Evolutionary conservation across 2,329 filamentous ascomycete species (phyloP), one percentile per base, ranked within the genome.

Genomic region (Aspergillus quadricinctus): DNA sequence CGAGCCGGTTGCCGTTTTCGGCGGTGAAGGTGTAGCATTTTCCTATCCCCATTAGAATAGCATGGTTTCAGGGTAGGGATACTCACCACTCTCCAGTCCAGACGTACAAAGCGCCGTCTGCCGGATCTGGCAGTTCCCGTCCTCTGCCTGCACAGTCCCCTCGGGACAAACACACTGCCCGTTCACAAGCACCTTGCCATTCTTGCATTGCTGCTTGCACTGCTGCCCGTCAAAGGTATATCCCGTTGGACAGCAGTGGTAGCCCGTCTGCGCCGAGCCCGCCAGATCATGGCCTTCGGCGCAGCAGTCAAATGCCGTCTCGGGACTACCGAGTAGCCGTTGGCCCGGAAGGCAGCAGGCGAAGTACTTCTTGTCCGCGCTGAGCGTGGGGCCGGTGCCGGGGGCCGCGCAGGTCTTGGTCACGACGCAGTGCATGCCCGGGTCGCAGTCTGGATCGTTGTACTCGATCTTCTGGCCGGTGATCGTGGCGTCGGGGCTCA

Each of bases 231-330:
- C 57, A n/a, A 46, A 58, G 31, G 25, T 46, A 50, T 52, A 46
- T 4, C 52, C 54, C 11, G 31, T 52, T 6, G 57, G 57, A 21
- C 57, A 59, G 40, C 57, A 59, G 14, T 31, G 43, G 19, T 55
- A 59, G 4, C 57, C 55, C 10, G 53, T 43, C 9, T 48, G 49
- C 5, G 19, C n/a, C 14, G 57, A 59, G 27, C 57, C 57, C n/a
- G 45, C 55, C 11, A 59, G 52, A 21, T 57, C 57, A 45, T 59
- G 55, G 6, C 50, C 52, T 3, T 35, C 51, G 10, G 55, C 57
- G 21, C 57, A 59, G 57, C 57, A 59, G 19, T 59, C 57, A 17
- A 59, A 59, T 2, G 54, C 57, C 31, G 57, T 59, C 23, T 57
- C 57, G 6, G 49, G 41, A 23, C 41, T 54, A 14, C 57, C 57